phyloP scores from a whole-genome alignment of 2,329 filamentous ascomycete genomes.

The Arthrinium puccinioides region DNA sequence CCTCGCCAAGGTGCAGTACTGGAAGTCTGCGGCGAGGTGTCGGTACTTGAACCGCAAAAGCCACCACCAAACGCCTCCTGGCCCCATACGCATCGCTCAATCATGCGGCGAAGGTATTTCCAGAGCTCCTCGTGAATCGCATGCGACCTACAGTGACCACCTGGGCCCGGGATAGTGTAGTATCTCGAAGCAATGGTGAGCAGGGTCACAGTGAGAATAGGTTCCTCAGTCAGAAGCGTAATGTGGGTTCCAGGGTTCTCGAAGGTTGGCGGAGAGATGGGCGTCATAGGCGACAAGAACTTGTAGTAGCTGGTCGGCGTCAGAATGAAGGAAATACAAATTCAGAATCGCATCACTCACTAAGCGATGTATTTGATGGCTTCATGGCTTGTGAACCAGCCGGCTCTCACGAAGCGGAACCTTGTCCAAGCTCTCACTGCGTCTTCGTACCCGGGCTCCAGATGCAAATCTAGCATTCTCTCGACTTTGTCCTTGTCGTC shows the following conservation, averaged over 20 bases:
- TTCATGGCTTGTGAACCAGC: slow-evolving; percentile 92
- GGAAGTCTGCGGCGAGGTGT: slow-evolving; percentile 54
- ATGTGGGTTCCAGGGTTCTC: slow-evolving; percentile 72
- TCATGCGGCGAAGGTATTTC: slow-evolving; percentile 91
- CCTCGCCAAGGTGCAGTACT: slow-evolving; percentile 65
- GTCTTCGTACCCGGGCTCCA: slow-evolving; percentile 52
- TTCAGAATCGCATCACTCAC: slow-evolving; percentile 36
- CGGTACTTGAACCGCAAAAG: slow-evolving; percentile 67
- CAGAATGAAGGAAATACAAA: neutral
- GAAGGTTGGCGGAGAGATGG: slow-evolving; percentile 88
- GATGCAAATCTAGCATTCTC: slow-evolving; percentile 33
- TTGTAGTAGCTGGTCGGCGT: slow-evolving; percentile 65
- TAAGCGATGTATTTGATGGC: slow-evolving; percentile 93
- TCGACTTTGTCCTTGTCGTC: slow-evolving; percentile 31
- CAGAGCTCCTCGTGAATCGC: slow-evolving; percentile 93
- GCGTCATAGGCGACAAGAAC: slow-evolving; percentile 84
- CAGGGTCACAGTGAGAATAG: slow-evolving; percentile 84
- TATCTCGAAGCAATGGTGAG: slow-evolving; percentile 89
- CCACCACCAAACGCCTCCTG: slow-evolving; percentile 92
- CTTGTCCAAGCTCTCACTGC: slow-evolving; percentile 84
- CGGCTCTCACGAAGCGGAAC: slow-evolving; percentile 90
- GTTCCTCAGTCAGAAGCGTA: slow-evolving; percentile 80
- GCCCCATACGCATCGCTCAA: slow-evolving; percentile 89
- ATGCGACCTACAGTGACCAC: slow-evolving; percentile 75
- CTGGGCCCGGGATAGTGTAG: slow-evolving; percentile 70